Base-by-base conservation (phyloP, 441 rosid species). In the Pelargonium fulgidum region DNA sequence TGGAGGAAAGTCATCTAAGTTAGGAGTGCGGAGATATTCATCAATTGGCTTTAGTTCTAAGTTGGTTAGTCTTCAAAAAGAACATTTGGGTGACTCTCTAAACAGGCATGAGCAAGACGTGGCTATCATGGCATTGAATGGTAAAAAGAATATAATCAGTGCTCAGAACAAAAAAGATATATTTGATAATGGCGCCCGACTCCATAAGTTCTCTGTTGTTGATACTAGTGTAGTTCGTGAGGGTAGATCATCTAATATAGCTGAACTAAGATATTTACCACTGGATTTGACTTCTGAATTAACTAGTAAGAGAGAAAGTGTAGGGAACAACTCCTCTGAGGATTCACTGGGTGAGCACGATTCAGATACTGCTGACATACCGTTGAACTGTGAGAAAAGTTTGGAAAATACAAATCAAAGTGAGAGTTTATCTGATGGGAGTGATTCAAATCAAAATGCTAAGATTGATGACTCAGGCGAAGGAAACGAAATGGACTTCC, bases 181-280 rank as follows among this genome's bases (percentile, higher is more conserved):
- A 44, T 44, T 44, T 44, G 48, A 44, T 44, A 44, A 44, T 44
- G 48, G 48, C 10, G 48, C 48, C 13, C 48, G 13, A 44, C 48
- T 8, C 48, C 48, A 44, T 8, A 54, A 54, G 61, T 54, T 88
- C 78, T 81, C 84, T 48, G 80, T 90, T 73, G 83, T 88, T 47
- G 96, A 88, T 80, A 79, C 94, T 77, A 83, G 96, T 79, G 76
- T 76, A 70, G 72, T 68, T 54, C 71, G 72, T 47, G 85, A 76
- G 59, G 82, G 82, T 47, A 81, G 82, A 75, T 50, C 81, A 70
- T 76, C 80, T 62, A 82, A 70, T 72, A 69, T 81, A 72, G 84
- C 81, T 63, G 85, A 83, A 76, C 62, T 86, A 75, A 84, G 85
- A 78, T 68, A 59, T 68, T n/a, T 70, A 13, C 83, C 85, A 1